These are phyloP conservation scores for Ploettnerulaceae sp. DNA, from an alignment of 2,329 filamentous ascomycete species.

Conservation along the genomic window DNA sequence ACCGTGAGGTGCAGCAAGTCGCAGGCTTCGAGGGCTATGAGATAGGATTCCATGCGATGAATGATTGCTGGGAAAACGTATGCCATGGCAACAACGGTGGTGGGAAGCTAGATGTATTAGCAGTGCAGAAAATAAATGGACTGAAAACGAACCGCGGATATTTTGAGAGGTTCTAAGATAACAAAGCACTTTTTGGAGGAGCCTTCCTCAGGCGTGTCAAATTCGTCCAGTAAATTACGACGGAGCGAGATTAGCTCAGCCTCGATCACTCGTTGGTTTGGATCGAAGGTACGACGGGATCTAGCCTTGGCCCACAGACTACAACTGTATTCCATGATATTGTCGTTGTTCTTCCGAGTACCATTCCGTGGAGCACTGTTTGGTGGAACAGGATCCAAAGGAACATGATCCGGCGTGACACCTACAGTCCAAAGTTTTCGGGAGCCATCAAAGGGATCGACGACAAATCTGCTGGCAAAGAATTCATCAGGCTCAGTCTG, in stretches of 20 bases:
- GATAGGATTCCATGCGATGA: slow-evolving; percentile 72
- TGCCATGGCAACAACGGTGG: slow-evolving; percentile 64
- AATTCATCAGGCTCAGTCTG: slow-evolving; percentile 40
- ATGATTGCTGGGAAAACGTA: slow-evolving; percentile 80
- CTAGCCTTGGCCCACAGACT: slow-evolving; percentile 65
- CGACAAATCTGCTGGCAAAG: slow-evolving; percentile 49
- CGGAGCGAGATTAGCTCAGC: slow-evolving; percentile 70
- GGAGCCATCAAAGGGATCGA: slow-evolving; percentile 57
- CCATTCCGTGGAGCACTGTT: slow-evolving; percentile 45
- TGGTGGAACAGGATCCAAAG: slow-evolving; percentile 61
- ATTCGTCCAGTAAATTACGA: slow-evolving; percentile 77
- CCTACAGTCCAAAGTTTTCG: slow-evolving; percentile 54
- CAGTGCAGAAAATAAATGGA: not conserved
- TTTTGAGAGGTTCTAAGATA: slow-evolving; percentile 68
- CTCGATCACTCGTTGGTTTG: slow-evolving; percentile 75
- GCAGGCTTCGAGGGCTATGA: slow-evolving; percentile 76
- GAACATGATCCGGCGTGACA: slow-evolving; percentile 53
- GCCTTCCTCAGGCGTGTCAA: slow-evolving; percentile 45
- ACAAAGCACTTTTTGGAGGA: slow-evolving; percentile 54
- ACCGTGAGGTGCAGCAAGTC: slow-evolving; percentile 59
- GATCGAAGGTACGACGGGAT: slow-evolving; percentile 47
- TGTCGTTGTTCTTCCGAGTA: slow-evolving; percentile 42
- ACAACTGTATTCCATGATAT: slow-evolving; percentile 79
- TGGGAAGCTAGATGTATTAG: slow-evolving; percentile 51
- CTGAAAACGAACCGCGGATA: slow-evolving; percentile 63